Percentiles rank a stretch among this genome's conserved stretches.
Conservation (phyloP, 176 grass and related monocot species). For the Oryza australiensis region DNA sequence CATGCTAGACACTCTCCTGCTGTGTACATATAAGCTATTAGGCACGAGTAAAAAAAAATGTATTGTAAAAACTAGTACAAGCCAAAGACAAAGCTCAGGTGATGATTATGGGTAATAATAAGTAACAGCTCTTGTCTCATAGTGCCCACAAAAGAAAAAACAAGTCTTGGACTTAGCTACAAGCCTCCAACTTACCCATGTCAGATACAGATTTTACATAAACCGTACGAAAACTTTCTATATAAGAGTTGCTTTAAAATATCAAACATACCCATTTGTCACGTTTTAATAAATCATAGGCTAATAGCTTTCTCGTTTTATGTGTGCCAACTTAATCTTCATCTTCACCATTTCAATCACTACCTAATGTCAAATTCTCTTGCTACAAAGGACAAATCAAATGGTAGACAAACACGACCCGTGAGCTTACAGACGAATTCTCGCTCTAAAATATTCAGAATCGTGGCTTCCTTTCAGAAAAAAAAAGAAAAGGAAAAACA, state of each 20-base stretch:
- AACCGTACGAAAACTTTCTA: no score
- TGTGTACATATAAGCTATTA: neutral
- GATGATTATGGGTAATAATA: slow-evolving; percentile 35
- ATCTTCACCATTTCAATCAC: no score
- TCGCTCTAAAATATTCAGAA: neutral
- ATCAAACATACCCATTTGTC: no score
- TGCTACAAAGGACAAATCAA: slow-evolving; percentile 2
- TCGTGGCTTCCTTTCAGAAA: neutral
- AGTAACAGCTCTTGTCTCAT: slow-evolving; percentile 35
- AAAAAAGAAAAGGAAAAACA: neutral
- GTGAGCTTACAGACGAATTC: neutral
- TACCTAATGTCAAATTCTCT: neutral
- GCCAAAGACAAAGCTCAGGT: slow-evolving; percentile 6
- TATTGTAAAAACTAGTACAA: slow-evolving; percentile 26
- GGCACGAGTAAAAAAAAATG: neutral
- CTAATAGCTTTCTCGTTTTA: no score
- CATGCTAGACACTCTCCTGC: neutral
- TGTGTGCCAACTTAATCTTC: no score
- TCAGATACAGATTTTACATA: no score
- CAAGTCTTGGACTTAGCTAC: neutral
- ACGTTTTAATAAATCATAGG: no score
- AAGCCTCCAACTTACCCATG: slow-evolving; percentile 3
- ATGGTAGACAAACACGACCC: neutral
- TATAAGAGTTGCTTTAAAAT: no score
- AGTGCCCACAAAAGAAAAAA: neutral